Evolutionary conservation across 257 asterid species (phyloP).

Genomic region (Scutellaria barbata): DNA sequence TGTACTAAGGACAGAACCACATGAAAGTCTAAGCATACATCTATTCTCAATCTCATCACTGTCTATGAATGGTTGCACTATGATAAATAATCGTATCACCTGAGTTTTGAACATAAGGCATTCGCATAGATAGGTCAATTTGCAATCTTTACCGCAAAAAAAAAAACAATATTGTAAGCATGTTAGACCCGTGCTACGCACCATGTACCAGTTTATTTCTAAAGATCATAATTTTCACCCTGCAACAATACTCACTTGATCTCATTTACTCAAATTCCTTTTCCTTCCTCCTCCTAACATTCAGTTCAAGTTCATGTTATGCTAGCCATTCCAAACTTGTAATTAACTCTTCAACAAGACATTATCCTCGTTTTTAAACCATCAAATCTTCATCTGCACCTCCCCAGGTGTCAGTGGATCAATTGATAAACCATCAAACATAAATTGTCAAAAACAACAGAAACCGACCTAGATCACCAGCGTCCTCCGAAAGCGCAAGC

Average conservation of each 20-base stretch:
- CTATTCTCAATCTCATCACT: not conserved
- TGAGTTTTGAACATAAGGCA: not conserved
- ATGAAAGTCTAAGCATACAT: too few relatives aligned
- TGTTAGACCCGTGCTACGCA: not conserved
- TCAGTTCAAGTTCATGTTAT: not conserved
- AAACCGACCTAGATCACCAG: slow-evolving; percentile 75
- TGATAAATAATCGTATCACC: not conserved
- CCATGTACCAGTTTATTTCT: not conserved
- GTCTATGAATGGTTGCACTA: not conserved
- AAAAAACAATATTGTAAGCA: not conserved
- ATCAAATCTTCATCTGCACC: not conserved
- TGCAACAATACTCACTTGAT: not conserved
- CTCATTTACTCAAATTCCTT: not conserved
- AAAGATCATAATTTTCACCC: not conserved
- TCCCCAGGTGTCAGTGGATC: not conserved
- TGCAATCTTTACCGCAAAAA: too few relatives aligned
- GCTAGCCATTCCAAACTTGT: not conserved
- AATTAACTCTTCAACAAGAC: too few relatives aligned
- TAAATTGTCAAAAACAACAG: not conserved
- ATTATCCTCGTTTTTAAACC: not conserved
- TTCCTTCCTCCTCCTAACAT: not conserved
- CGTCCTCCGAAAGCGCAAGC: slow-evolving; percentile 95
- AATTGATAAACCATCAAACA: slow-evolving; percentile 11
- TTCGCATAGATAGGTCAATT: not conserved
- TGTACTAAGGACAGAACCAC: not conserved